Evolutionary conservation across 176 grass and related monocot species (phyloP).

Genomic region (Rhynchospora breviuscula): DNA sequence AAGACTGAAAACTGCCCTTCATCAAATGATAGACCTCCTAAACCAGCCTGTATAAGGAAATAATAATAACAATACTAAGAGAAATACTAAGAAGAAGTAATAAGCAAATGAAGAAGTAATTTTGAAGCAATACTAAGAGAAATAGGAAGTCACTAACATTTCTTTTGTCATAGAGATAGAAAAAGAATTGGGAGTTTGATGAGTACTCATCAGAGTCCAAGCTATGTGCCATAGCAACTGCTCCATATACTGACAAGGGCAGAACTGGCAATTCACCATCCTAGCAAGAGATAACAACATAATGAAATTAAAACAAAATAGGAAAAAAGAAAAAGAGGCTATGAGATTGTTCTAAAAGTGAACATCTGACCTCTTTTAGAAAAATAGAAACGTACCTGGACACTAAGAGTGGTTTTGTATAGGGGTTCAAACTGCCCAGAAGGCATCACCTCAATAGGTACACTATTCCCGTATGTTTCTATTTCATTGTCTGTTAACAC

Average conservation of each 20-base stretch:
- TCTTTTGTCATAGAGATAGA: constrained; percentile 99
- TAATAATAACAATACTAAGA: background rate
- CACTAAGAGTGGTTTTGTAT: constrained; percentile 74
- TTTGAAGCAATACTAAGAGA: background rate
- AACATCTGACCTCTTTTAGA: background rate
- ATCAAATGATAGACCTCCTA: constrained; percentile 96
- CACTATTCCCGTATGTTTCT: constrained; percentile 48
- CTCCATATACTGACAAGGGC: constrained; percentile 85
- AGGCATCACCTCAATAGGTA: constrained; percentile 86
- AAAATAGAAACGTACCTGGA: constrained; percentile 52
- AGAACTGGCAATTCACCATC: constrained; percentile 93
- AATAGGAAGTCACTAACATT: constrained; percentile 33
- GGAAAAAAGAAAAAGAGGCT: too few relatives aligned
- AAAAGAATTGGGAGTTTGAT: constrained; percentile 72
- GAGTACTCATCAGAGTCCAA: constrained; percentile 82
- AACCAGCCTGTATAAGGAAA: constrained; percentile 46
- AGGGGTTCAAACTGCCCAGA: constrained; percentile 92
- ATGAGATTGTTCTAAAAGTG: too few relatives aligned
- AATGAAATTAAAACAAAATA: background rate
- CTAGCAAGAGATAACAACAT: constrained; percentile 31
- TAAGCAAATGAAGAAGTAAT: background rate
- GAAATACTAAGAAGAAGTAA: background rate
- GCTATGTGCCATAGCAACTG: constrained; percentile 89
- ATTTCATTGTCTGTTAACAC: constrained; percentile 62
- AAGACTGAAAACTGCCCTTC: constrained; percentile 99